These are phyloP conservation scores for Nemania sp. DNA, from an alignment of 2,329 filamentous ascomycete genomes.

Conservation along the genomic window DNA sequence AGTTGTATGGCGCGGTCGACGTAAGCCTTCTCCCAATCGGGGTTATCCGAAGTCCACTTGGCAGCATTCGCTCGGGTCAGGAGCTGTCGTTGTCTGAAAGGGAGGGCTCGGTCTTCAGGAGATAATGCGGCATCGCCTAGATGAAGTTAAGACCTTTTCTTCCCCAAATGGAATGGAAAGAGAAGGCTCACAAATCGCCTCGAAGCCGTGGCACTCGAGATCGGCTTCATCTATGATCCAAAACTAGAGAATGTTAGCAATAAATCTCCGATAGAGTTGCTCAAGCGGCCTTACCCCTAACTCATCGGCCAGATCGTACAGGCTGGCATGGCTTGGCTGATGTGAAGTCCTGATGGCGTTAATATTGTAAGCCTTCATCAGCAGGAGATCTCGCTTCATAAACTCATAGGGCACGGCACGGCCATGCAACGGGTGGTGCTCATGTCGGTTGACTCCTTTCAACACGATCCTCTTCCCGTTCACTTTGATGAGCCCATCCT, in stretches of 20 bases:
- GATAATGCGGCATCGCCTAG: constrained; percentile 39
- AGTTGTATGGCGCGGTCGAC: constrained; percentile 67
- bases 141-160: constrained; percentile 13
- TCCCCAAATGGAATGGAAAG: neutral
- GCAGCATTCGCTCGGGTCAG: constrained; percentile 45
- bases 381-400: constrained; percentile 58
- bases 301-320: constrained; percentile 60
- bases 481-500: constrained; percentile 58
- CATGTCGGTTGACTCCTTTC: constrained; percentile 64
- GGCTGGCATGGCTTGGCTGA: constrained; percentile 55
- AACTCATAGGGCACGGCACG: constrained; percentile 60
- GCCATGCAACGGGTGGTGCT: constrained; percentile 61
- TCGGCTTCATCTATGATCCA: constrained; percentile 58
- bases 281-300: constrained; percentile 45
- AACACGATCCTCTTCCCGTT: constrained; percentile 63
- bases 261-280: neutral
- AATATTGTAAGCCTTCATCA: constrained; percentile 67
- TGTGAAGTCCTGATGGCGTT: constrained; percentile 66
- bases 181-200: constrained; percentile 29
- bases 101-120: constrained; percentile 35
- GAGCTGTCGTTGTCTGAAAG: constrained; percentile 40
- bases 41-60: constrained; percentile 60
- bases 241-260: constrained; percentile 44
- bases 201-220: constrained; percentile 48
- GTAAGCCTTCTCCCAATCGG: constrained; percentile 63